phyloP scores from a whole-genome alignment of 495 filamentous ascomycete species.

The Podospora fimiseda region DNA sequence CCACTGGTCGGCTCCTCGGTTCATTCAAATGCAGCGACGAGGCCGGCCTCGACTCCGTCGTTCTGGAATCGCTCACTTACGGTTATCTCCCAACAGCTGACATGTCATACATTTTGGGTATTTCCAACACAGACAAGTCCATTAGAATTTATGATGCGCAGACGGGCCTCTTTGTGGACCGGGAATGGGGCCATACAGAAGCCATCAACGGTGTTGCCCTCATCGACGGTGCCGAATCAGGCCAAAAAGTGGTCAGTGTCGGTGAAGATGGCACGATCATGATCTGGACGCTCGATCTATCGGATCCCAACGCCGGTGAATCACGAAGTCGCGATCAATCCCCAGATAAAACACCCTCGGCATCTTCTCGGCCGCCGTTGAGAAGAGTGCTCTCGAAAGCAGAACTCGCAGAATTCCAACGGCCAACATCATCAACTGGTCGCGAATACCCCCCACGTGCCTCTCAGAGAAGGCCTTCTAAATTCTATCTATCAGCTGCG shows the following conservation, averaged over 20 bases:
- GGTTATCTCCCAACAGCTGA: conserved; percentile 36
- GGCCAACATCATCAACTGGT: conserved; percentile 51
- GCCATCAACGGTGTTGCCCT: conserved; percentile 79
- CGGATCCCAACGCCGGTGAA: conserved; percentile 25
- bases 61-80: conserved; percentile 68
- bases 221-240: conserved; percentile 50
- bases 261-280: conserved; percentile 82
- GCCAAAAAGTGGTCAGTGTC: conserved; percentile 59
- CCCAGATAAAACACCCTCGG: conserved; percentile 45
- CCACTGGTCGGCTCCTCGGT: conserved; percentile 60
- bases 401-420: conserved; percentile 72
- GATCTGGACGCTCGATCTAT: conserved; percentile 64
- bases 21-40: conserved; percentile 78
- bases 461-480: conserved; percentile 40
- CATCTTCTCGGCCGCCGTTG: conserved; percentile 57
- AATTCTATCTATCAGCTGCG: conserved; percentile 28
- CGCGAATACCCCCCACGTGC: conserved; percentile 59
- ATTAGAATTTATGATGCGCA: conserved; percentile 80
- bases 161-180: conserved; percentile 66
- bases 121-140: conserved; percentile 92
- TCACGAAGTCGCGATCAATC: conserved; percentile 38
- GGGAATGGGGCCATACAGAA: conserved; percentile 92
- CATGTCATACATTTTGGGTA: conserved; percentile 59
- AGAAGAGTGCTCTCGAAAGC: conserved; percentile 68
- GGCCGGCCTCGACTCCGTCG: conserved; percentile 70